Conservation (phyloP, 495 filamentous ascomycete species). For the Penicillium longicatenatum region DNA sequence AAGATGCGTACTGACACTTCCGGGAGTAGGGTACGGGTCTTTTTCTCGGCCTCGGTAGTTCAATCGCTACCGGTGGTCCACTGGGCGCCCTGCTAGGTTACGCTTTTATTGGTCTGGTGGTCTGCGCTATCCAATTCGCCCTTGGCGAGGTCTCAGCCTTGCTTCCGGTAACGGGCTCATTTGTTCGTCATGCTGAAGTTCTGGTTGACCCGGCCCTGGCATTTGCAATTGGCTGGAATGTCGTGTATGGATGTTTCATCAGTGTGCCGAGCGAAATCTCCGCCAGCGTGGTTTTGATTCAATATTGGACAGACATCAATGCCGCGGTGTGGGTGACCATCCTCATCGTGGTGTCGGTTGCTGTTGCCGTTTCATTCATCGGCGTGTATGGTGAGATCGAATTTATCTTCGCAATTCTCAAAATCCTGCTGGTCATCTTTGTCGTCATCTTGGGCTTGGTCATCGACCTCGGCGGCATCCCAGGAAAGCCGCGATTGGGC, state of each 20-base stretch:
- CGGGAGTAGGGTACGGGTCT: conserved; percentile 56
- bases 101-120: conserved; percentile 38
- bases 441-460: conserved; percentile 54
- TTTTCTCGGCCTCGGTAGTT: conserved; percentile 61
- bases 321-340: conserved; percentile 55
- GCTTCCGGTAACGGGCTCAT: conserved; percentile 46
- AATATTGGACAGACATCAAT: conserved; percentile 60
- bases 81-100: conserved; percentile 60
- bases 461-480: conserved; percentile 41
- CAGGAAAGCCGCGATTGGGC: conserved; percentile 35
- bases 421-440: conserved; percentile 53
- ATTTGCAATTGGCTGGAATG: conserved; percentile 64
- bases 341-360: conserved; percentile 55
- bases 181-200: conserved; percentile 53
- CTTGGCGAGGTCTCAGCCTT: conserved; percentile 47
- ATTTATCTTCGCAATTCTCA: conserved; percentile 45
- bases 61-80: conserved; percentile 60
- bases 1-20: not conserved
- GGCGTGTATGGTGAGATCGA: conserved; percentile 49
- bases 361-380: conserved; percentile 55
- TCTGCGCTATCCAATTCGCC: conserved; percentile 43
- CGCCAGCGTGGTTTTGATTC: conserved; percentile 60
- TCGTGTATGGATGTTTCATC: conserved; percentile 57
- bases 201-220: conserved; percentile 58
- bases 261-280: conserved; percentile 64